A percentile compares a stretch with the other conserved stretches of the same genome.
phyloP scores from a whole-genome alignment of 1,139 yeast species.

The Meyerozyma sp. region DNA sequence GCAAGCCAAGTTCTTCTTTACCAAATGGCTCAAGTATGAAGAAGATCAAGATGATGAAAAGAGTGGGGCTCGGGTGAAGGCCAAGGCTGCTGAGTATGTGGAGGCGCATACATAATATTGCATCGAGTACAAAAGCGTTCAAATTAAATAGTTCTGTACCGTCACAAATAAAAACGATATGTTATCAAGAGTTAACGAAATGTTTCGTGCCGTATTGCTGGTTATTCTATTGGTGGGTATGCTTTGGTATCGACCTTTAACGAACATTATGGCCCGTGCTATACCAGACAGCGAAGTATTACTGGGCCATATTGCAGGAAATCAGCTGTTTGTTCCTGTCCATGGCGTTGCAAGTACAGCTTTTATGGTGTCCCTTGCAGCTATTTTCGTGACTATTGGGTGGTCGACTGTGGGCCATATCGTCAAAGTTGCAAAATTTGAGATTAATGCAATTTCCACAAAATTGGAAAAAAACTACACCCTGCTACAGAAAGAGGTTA shows the following conservation, averaged over 20 bases:
- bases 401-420: not conserved
- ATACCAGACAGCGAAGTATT: too few species aligned
- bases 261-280: not conserved
- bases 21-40: conserved; percentile 84
- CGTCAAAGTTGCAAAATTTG: not conserved
- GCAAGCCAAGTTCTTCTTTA: conserved; percentile 93
- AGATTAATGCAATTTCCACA: not conserved
- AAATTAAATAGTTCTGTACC: not conserved
- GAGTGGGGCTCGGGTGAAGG: conserved; percentile 79
- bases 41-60: conserved; percentile 64
- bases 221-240: not conserved
- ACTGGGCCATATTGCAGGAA: too few species aligned
- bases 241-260: not conserved
- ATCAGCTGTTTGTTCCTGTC: too few species aligned
- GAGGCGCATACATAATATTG: conserved; percentile 13
- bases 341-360: too few species aligned
- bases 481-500: not conserved
- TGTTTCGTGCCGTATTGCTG: not conserved
- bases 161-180: not conserved
- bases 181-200: not conserved
- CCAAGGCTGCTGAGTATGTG: conserved; percentile 81
- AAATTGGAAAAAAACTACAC: not conserved
- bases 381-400: not conserved
- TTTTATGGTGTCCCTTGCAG: not conserved
- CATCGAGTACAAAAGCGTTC: not conserved